Evolutionary conservation across 1,284 basidiomycete genomes (phyloP), one percentile per base, ranked within the genome.

Genomic region (Tilletia indica): DNA sequence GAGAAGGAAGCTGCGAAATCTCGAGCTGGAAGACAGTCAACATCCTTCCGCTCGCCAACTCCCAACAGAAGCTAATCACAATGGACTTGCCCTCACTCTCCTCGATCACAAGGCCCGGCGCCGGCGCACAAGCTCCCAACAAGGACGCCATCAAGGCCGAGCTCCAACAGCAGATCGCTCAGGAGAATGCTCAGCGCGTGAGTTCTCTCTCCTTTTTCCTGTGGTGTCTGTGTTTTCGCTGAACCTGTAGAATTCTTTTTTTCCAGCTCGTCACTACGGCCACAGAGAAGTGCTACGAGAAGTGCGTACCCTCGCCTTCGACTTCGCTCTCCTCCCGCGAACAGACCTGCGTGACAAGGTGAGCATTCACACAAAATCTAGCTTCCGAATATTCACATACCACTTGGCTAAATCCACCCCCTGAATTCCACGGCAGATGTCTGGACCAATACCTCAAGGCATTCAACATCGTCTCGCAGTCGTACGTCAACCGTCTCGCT

Each of bases 241-340:
- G 56, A 58, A 31, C 25, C 25, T 31, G 25, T 25, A n/a, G n/a
- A 58, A 5, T 58, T 58, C 25, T 14, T 6, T 34, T 31, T 58
- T 12, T 34, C 14, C 79, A 82, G 64, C 76, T 83, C 25, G 82
- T 83, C 70, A 79, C 78, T 61, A 83, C 81, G 48, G 80, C 82
- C 3, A 83, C 82, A 12, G 80, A 82, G 67, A 83, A 83, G 70
- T 83, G 82, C 73, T 83, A 81, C 73, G 61, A 63, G 69, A 82
- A 82, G 72, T 83, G 82, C 73, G 75, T 83, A 39, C 70, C 81
- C 42, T 66, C 74, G 49, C 82, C 82, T 14, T 75, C 75, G 8
- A 69, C 74, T 14, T 76, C 73, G 67, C 77, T 83, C 11, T 78
- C 76, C 14, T 71, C 77, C 70, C 81, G 81, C 70, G 82, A 83